Conservation (phyloP, 31 red algal genomes). For the Bonnemaisonia californica region DNA sequence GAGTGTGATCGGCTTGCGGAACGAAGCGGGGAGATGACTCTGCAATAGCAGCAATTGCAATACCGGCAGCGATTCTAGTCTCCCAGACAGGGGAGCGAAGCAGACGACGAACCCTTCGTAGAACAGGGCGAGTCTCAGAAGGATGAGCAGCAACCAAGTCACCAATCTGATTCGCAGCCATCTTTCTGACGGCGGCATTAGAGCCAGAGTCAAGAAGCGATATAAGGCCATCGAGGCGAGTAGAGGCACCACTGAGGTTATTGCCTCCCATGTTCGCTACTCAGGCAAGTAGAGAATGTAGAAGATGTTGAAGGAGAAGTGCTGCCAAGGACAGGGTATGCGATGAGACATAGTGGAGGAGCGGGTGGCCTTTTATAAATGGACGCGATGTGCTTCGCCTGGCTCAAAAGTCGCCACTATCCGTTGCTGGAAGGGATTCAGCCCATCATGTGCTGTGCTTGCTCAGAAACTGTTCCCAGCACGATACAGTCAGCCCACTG, state of each 20-base stretch:
- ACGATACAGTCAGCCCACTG: background rate
- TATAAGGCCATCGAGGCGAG: conserved; percentile 84
- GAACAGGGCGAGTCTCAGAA: conserved; percentile 60
- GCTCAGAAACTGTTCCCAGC: background rate
- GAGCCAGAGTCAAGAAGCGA: conserved; percentile 75
- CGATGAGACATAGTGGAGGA: background rate
- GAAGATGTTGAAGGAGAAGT: background rate
- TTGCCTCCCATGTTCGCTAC: conserved; percentile 39
- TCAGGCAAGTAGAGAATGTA: background rate
- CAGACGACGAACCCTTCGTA: conserved; percentile 59
- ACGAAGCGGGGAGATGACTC: conserved; percentile 58
- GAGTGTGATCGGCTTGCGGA: background rate
- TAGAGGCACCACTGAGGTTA: conserved; percentile 50
- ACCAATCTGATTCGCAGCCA: conserved; percentile 89
- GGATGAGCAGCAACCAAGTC: conserved; percentile 81
- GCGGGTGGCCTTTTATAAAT: conserved; percentile 25
- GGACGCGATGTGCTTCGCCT: conserved; percentile 7
- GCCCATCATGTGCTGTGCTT: background rate
- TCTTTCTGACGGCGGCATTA: conserved; percentile 60
- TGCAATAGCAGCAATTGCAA: conserved; percentile 69
- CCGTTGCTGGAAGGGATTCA: background rate
- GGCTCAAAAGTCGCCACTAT: conserved; percentile 1
- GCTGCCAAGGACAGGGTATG: background rate
- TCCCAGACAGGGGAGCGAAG: conserved; percentile 80
- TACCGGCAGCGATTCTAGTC: conserved; percentile 73